Percentiles rank a stretch among this genome's conserved stretches.
phyloP scores from a whole-genome alignment of 225 moss, liverwort and hornwort genomes.

The Pseudoscleropodium purum region DNA sequence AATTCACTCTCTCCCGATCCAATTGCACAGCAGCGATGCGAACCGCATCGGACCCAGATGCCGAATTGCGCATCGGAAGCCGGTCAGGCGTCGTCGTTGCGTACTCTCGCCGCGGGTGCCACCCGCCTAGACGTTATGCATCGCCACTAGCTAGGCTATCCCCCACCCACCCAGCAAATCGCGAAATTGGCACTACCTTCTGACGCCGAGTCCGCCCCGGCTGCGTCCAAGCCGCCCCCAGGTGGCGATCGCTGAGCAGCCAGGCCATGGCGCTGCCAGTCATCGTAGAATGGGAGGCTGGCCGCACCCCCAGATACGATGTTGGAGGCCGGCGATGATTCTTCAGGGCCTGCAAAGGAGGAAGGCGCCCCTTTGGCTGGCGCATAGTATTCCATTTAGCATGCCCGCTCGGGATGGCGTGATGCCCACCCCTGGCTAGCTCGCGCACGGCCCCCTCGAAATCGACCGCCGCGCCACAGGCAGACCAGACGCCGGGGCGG shows the following conservation, averaged over 20 bases:
- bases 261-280: conserved; percentile 51
- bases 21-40: conserved; percentile 10
- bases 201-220: conserved; percentile 20
- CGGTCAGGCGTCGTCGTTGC: neutral
- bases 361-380: conserved; percentile 97
- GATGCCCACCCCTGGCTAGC: conserved; percentile 26
- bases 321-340: conserved; percentile 49
- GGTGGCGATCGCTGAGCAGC: conserved; percentile 43
- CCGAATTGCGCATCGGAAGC: conserved; percentile 22
- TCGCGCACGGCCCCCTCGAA: neutral
- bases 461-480: conserved; percentile 4
- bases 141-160: conserved; percentile 9
- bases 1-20: conserved; percentile 31
- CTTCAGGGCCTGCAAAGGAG: conserved; percentile 84
- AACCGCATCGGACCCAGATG: conserved; percentile 15
- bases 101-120: neutral
- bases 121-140: neutral
- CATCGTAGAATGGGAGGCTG: conserved; percentile 56
- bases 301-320: conserved; percentile 56
- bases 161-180: conserved; percentile 9
- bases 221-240: conserved; percentile 29
- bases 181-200: conserved; percentile 39
- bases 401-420: conserved; percentile 78
- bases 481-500: neutral
- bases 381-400: conserved; percentile 99